Base-by-base conservation (phyloP, 1,284 basidiomycete species). In the Cystobasidium sp. region DNA sequence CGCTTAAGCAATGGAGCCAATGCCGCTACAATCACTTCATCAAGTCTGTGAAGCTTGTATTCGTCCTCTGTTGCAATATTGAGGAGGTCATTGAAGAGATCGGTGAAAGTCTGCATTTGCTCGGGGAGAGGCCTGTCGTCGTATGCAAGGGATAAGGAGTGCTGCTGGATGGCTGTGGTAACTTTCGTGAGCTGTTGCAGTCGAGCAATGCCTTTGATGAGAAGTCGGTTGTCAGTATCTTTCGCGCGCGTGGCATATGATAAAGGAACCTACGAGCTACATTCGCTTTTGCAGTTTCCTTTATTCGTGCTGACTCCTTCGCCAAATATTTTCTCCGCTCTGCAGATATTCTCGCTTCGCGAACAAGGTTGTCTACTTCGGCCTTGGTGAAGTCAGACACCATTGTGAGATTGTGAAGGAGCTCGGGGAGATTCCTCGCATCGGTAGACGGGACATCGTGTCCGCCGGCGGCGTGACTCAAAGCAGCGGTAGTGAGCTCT, bases 1-100 rank as follows among this genome's bases (percentile, higher is more conserved):
- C 64, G 53, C 16, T 69, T 53, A 56, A 79, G 89, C 5, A 89
- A 83, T 0, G 94, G 93, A 6, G 90, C 87, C 69, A 98, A 90
- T 1, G 94, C 92, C 49, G 90, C 94, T 0, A 99, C 91, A 0
- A 97, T 88, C 16, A 97, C 88, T 80, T 98, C 95, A 79, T 99
- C 97, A 31, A 97, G 83, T 10, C 86, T 85, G 80, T 94, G 90
- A 77, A 84, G 86, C 56, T 90, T 88, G 79, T 94, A 95, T 80
- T 98, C 95, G 16, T 84, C 83, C 1, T 88, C 84, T 77, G 89
- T 94, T 10, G 63, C 62, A n/a, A 51, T 58, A n/a, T 87, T 85
- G 8, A 91, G 83, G 6, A 97, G 86, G 53, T 86, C 86, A 77
- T 90, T 87, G 79, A 97, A 90, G 49, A 87, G 83, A 9, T 87